Evolutionary conservation across 2,329 filamentous ascomycete species (phyloP).

Genomic region (Beauveria bassiana): DNA sequence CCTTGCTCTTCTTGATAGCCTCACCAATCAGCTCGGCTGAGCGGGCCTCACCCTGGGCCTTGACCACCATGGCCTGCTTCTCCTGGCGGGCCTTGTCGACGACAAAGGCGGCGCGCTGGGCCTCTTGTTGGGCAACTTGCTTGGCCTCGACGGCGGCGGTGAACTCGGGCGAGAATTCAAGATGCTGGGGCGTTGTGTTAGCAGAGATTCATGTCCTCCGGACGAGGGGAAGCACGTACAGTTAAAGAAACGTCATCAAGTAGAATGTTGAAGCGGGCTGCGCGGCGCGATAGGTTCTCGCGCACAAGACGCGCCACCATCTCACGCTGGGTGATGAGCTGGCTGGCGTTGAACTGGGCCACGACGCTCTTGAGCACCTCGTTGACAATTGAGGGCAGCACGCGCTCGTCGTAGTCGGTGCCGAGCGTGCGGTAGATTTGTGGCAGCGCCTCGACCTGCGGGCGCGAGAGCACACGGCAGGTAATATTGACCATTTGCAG

Average conservation of each 20-base stretch:
- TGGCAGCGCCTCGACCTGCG: constrained; percentile 78
- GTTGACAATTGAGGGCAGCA: constrained; percentile 95
- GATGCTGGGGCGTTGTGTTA: constrained; percentile 42
- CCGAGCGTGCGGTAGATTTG: constrained; percentile 97
- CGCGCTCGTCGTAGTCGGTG: constrained; percentile 92
- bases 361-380: constrained; percentile 98
- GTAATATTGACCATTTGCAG: constrained; percentile 99
- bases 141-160: constrained; percentile 67
- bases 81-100: constrained; percentile 99
- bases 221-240: constrained; percentile 41
- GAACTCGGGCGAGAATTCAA: constrained; percentile 67
- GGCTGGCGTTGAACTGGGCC: constrained; percentile 96
- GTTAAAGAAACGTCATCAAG: constrained; percentile 96
- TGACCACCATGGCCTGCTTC: constrained; percentile 98
- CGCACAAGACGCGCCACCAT: constrained; percentile 86
- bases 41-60: constrained; percentile 96
- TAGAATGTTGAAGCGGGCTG: constrained; percentile 93
- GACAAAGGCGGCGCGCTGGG: constrained; percentile 91
- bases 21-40: constrained; percentile 97
- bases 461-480: constrained; percentile 93
- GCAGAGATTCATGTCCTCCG: neutral
- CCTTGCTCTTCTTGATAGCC: constrained; percentile 98
- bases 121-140: constrained; percentile 80
- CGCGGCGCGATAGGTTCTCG: constrained; percentile 85
- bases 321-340: constrained; percentile 98